A percentile compares a stretch with the other conserved stretches of the same genome.
Conservation (phyloP, 2,329 filamentous ascomycete genomes). For the Penicillium sp. region DNA sequence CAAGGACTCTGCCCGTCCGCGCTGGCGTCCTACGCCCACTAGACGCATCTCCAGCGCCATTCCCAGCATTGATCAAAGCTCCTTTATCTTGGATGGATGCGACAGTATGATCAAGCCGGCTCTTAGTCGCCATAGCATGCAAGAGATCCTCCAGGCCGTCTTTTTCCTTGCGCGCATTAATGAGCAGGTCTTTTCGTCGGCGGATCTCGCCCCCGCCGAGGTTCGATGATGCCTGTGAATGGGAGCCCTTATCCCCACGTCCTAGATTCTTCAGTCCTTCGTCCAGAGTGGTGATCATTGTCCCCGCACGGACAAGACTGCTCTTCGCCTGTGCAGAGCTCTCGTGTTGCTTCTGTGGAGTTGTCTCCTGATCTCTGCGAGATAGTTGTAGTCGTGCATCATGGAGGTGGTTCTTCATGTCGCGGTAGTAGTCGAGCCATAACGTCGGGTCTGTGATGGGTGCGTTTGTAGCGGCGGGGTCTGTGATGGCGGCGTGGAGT, state of each 20-base stretch:
- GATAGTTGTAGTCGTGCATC: slow-evolving; percentile 60
- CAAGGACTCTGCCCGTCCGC: slow-evolving; percentile 51
- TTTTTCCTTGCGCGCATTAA: slow-evolving; percentile 59
- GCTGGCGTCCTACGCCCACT: slow-evolving; percentile 27
- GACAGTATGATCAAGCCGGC: slow-evolving; percentile 46
- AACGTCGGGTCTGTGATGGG: slow-evolving; percentile 54
- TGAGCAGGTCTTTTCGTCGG: slow-evolving; percentile 58
- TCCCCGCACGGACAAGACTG: slow-evolving; percentile 57
- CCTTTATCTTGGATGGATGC: slow-evolving; percentile 50
- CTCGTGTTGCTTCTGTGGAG: slow-evolving; percentile 61
- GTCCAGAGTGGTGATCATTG: slow-evolving; percentile 57
- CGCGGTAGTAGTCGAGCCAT: slow-evolving; percentile 62
- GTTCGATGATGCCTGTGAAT: slow-evolving; percentile 51
- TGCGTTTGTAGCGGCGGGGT: slow-evolving; percentile 35
- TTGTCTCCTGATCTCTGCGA: slow-evolving; percentile 58
- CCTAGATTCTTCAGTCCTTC: slow-evolving; percentile 52
- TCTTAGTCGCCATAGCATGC: slow-evolving; percentile 58
- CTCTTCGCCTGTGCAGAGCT: slow-evolving; percentile 63
- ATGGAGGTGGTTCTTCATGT: slow-evolving; percentile 62
- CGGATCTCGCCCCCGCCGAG: slow-evolving; percentile 63
- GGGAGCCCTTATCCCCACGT: slow-evolving; percentile 28
- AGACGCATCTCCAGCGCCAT: slow-evolving; percentile 11
- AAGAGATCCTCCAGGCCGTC: slow-evolving; percentile 62
- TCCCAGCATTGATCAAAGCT: slow-evolving; percentile 38
- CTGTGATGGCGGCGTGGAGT: slow-evolving; percentile 46